Base-by-base conservation (phyloP, 139 green algal genomes). In the Volvox reticuliferus region DNA sequence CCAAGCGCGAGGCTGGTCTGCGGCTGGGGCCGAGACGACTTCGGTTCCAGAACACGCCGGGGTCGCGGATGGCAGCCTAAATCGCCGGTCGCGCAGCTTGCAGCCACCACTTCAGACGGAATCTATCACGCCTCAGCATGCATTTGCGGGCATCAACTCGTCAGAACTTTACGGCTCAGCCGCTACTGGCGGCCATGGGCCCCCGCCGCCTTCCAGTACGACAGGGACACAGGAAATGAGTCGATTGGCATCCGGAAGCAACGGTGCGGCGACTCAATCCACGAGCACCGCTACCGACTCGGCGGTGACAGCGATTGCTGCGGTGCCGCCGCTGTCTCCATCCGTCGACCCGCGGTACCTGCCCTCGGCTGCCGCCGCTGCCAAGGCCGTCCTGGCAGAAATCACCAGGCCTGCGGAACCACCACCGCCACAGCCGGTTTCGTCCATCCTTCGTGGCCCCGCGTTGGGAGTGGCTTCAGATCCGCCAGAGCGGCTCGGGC, bases 281-380 rank as follows among this genome's bases (percentile, higher is more conserved):
- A 28, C 65, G 65, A 28, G 21, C 21, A 12, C 6, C 12, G 6
- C 65, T 73, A 30, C 65, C 24, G 21, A 73, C 65, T 3, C 65
- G 65, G 81, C 81, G 17, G 30, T n/a, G n/a, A n/a, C 81, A 20
- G 32, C 61, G n/a, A 62, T n/a, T 17, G n/a, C n/a, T 18, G 36
- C 35, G 2, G 2, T 32, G 13, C 78, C 36, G 20, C 36, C 78
- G 37, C 78, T 17, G 21, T 37, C 78, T 22, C 36, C 21, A 2
- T 67, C 78, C 36, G 28, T 30, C 76, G 76, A 87, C n/a, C 20
- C 61, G 2, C 16, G 67, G 13, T 88, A 88, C 82, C 63, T 88
- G 16, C 17, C 35, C 12, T 80, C 83, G 14, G 65, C 83, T 3
- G 67, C 83, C 0, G 36, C 36, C 6, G 83, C 83, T 2, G 83